These are phyloP conservation scores for Suillus variegatus DNA, from an alignment of 768 basidiomycete species.

Conservation along the genomic window DNA sequence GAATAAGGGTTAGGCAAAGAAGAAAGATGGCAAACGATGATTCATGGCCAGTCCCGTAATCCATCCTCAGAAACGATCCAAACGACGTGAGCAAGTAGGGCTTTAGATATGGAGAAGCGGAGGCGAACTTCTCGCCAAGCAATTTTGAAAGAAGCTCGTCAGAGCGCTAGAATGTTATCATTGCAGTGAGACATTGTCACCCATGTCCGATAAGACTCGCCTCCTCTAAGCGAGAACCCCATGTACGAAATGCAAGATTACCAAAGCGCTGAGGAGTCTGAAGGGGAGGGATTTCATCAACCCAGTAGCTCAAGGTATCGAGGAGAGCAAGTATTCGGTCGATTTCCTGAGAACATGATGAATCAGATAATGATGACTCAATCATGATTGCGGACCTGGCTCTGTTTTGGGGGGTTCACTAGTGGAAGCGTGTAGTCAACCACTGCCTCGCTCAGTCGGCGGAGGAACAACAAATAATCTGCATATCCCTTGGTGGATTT, in stretches of 20 bases:
- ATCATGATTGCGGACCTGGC: slow-evolving; percentile 23
- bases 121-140: slow-evolving; percentile 45
- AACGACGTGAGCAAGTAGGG: slow-evolving; percentile 85
- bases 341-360: slow-evolving; percentile 42
- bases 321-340: slow-evolving; percentile 55
- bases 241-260: slow-evolving; percentile 86
- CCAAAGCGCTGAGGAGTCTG: slow-evolving; percentile 84
- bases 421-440: slow-evolving; percentile 61
- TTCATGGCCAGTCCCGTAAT: slow-evolving; percentile 98
- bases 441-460: slow-evolving; percentile 75
- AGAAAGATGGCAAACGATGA: slow-evolving; percentile 83
- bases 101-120: slow-evolving; percentile 62
- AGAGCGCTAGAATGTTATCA: slow-evolving; percentile 43
- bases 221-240: slow-evolving; percentile 78
- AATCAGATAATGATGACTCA: background rate
- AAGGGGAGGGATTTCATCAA: slow-evolving; percentile 77
- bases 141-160: slow-evolving; percentile 50
- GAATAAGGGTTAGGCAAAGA: slow-evolving; percentile 65
- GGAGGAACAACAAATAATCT: slow-evolving; percentile 76
- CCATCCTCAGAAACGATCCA: slow-evolving; percentile 87
- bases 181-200: slow-evolving; percentile 5
- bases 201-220: slow-evolving; percentile 37
- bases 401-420: slow-evolving; percentile 18
- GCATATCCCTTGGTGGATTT: slow-evolving; percentile 66
- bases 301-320: slow-evolving; percentile 68